These are phyloP conservation scores for Dactylis glomerata DNA, from an alignment of 176 grass and related monocot species.

Conservation along the genomic window DNA sequence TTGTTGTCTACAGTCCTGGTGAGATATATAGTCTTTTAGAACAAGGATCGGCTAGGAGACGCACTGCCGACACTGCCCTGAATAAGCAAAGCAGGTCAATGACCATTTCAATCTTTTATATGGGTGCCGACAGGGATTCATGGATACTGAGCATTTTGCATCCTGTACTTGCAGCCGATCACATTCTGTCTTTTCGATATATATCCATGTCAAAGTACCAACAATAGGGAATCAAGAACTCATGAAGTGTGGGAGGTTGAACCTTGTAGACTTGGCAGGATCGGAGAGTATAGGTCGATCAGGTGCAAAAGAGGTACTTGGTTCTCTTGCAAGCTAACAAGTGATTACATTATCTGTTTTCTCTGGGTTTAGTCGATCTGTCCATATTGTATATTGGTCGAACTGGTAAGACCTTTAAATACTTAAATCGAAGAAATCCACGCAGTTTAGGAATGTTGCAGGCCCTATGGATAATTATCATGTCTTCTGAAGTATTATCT, in stretches of 20 bases:
- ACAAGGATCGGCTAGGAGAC: constrained; percentile 70
- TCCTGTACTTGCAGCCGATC: constrained; percentile 69
- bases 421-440: background rate
- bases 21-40: constrained; percentile 74
- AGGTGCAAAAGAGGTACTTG: constrained; percentile 77
- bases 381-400: background rate
- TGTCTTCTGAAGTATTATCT: background rate
- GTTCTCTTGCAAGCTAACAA: background rate
- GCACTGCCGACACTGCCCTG: constrained; percentile 62
- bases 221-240: constrained; percentile 60
- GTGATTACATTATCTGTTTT: constrained; percentile 2
- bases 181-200: constrained; percentile 83
- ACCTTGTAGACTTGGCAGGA: constrained; percentile 94
- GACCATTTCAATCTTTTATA: constrained; percentile 13
- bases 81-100: constrained; percentile 96
- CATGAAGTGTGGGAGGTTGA: constrained; percentile 76
- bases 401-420: constrained; percentile 9
- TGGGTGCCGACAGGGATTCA: background rate
- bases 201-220: constrained; percentile 79
- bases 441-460: background rate
- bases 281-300: constrained; percentile 86
- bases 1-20: constrained; percentile 63
- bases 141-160: constrained; percentile 25
- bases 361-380: background rate
- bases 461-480: background rate